phyloP scores from a whole-genome alignment of 2,329 filamentous ascomycete genomes.

The Cercospora canescens region DNA sequence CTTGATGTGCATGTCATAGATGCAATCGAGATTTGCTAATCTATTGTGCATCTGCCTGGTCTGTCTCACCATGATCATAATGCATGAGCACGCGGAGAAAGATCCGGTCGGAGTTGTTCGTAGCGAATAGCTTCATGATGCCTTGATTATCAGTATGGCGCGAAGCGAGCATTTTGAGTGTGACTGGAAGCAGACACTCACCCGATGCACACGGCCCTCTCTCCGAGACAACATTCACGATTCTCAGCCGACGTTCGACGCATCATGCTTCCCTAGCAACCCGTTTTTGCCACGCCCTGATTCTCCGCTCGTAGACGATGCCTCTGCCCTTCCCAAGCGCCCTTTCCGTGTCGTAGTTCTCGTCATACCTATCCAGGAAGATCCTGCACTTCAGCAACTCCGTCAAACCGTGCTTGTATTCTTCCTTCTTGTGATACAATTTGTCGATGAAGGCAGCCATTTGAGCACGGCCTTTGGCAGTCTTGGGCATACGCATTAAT shows the following conservation, averaged over 20 bases:
- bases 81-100: background rate
- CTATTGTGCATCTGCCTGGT: background rate
- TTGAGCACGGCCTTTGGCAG: background rate
- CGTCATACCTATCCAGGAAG: background rate
- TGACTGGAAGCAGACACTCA: background rate
- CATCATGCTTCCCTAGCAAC: background rate
- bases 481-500: background rate
- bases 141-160: background rate
- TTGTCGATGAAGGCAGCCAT: background rate
- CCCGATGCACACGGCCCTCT: background rate
- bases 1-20: background rate
- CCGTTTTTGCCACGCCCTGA: background rate
- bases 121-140: background rate
- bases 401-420: background rate
- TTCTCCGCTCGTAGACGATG: background rate
- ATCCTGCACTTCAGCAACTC: background rate
- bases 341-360: background rate
- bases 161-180: background rate
- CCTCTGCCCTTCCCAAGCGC: background rate
- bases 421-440: background rate
- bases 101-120: background rate
- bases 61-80: background rate
- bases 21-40: background rate
- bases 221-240: background rate
- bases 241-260: background rate